Conservation (phyloP, 202 grass and related monocot species). For the Bolboschoenoplectus hybrid region DNA sequence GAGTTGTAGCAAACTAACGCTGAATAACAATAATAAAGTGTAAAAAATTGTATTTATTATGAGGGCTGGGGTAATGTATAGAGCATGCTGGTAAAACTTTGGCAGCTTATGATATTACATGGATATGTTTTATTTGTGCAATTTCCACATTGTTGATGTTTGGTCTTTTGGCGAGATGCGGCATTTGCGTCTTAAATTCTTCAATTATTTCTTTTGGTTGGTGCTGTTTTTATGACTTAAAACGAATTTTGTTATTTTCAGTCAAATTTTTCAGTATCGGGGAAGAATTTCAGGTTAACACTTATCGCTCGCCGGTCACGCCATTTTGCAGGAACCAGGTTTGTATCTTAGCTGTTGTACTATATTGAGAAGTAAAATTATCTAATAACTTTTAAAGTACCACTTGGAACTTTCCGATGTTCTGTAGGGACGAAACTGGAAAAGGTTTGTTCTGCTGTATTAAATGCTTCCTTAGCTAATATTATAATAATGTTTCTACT, state of each 20-base stretch:
- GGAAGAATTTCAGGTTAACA: constrained; percentile 88
- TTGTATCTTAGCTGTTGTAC: constrained; percentile 41
- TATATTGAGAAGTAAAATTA: constrained; percentile 14
- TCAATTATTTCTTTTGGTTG: background rate
- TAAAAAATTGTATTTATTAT: background rate
- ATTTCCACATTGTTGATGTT: background rate
- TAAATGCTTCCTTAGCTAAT: background rate
- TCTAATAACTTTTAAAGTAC: background rate
- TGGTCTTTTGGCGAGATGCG: background rate
- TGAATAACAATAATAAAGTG: constrained; percentile 2
- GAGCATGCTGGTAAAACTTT: no score
- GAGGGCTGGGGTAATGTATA: background rate
- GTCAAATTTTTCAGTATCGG: constrained; percentile 70
- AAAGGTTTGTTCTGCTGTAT: constrained; percentile 7
- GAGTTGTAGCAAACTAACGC: background rate
- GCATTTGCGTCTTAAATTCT: background rate
- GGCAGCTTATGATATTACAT: no score
- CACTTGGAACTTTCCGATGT: constrained; percentile 1
- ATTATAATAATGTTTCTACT: constrained; percentile 29
- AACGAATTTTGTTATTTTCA: constrained; percentile 49
- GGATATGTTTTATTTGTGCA: background rate
- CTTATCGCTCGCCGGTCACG: constrained; percentile 95
- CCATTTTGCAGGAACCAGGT: constrained; percentile 99
- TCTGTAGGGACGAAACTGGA: background rate
- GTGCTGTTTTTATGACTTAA: constrained; percentile 29